These are phyloP conservation scores for Cnidoscolus chayamansa DNA, from an alignment of 441 rosid genomes.

Conservation along the genomic window DNA sequence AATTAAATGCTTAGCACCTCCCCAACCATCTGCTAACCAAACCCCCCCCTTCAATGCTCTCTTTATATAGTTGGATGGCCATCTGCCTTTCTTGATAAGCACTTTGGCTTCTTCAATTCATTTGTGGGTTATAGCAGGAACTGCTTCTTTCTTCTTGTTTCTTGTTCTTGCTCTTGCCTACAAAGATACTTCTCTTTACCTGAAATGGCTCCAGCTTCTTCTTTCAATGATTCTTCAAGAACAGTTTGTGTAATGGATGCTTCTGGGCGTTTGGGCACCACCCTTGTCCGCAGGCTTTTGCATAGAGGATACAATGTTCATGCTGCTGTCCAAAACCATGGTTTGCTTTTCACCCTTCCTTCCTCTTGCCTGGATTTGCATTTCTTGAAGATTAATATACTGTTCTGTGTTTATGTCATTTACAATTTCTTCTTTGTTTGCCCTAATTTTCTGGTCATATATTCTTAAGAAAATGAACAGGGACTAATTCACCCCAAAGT, in stretches of 20 bases:
- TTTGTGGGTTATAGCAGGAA: background rate
- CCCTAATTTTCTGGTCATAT: background rate
- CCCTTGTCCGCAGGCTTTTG: constrained; percentile 43
- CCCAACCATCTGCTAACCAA: constrained; percentile 24
- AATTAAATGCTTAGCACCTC: constrained; percentile 14
- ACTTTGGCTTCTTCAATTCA: background rate
- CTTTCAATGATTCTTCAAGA: constrained; percentile 24
- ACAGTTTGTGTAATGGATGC: constrained; percentile 67
- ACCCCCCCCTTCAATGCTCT: constrained; percentile 21
- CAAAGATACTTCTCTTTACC: background rate
- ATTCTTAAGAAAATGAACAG: too few relatives aligned
- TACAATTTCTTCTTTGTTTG: background rate
- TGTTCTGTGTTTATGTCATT: background rate
- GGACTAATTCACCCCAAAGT: too few relatives aligned
- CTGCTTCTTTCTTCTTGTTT: background rate
- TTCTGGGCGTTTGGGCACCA: constrained; percentile 48
- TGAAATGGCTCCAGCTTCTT: constrained; percentile 37
- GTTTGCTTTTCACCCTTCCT: constrained; percentile 13
- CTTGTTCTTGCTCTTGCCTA: background rate
- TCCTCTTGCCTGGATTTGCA: background rate
- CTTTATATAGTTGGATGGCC: background rate
- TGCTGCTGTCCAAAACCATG: constrained; percentile 49
- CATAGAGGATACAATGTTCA: constrained; percentile 53
- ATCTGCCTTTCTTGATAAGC: background rate
- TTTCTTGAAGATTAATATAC: background rate